Conservation (phyloP, 768 basidiomycete genomes). For the Symmetrospora coprosmae region DNA sequence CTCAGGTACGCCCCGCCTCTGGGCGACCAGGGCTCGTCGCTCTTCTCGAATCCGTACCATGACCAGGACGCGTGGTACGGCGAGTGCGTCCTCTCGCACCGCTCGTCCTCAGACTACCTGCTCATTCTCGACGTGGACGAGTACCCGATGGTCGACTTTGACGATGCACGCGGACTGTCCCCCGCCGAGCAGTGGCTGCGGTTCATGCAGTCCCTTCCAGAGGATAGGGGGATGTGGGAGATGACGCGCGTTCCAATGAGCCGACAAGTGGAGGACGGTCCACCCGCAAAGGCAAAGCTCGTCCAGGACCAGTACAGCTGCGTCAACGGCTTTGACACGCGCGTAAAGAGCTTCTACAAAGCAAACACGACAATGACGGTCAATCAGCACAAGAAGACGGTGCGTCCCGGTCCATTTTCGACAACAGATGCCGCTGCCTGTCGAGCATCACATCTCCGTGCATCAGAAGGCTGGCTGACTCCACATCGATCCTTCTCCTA, state of each 20-base stretch:
- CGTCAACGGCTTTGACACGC: conserved; percentile 11
- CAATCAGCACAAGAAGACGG: conserved; percentile 21
- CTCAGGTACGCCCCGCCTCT: conserved; percentile 19
- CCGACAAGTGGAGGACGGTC: neutral
- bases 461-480: no score
- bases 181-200: conserved; percentile 1
- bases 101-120: conserved; percentile 3
- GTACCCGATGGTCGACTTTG: conserved; percentile 6
- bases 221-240: conserved; percentile 1
- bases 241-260: conserved; percentile 12
- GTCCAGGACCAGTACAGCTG: conserved; percentile 2
- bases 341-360: conserved; percentile 13
- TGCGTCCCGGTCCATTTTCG: no score
- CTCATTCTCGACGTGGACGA: conserved; percentile 10
- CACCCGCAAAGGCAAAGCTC: neutral
- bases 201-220: neutral
- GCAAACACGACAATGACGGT: neutral
- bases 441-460: no score
- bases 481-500: no score
- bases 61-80: conserved; percentile 13
- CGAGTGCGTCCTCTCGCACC: conserved; percentile 4
- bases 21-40: neutral
- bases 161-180: neutral
- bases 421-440: no score
- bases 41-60: conserved; percentile 11